phyloP scores from a whole-genome alignment of 2,329 filamentous ascomycete species.

The Apiospora hydei region DNA sequence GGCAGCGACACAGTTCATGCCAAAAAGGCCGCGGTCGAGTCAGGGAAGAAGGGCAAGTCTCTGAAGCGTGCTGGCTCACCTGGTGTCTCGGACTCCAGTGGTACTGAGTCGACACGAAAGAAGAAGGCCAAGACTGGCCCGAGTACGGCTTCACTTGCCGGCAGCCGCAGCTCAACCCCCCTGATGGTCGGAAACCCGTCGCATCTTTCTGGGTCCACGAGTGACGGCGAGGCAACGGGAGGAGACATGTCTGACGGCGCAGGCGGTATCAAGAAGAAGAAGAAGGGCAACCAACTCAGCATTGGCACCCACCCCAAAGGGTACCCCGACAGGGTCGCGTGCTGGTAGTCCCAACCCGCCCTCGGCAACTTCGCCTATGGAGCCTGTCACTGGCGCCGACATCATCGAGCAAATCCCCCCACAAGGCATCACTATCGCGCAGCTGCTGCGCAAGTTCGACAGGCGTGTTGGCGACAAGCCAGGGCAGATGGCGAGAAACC shows the following conservation, averaged over 20 bases:
- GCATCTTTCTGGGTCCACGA: constrained; percentile 64
- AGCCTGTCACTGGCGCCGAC: constrained; percentile 57
- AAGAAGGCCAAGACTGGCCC: constrained; percentile 67
- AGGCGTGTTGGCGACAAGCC: constrained; percentile 59
- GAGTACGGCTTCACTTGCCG: constrained; percentile 50
- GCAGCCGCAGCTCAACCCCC: constrained; percentile 64
- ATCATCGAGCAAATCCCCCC: constrained; percentile 59
- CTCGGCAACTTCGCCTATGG: constrained; percentile 44
- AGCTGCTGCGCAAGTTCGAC: constrained; percentile 62
- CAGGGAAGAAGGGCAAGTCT: constrained; percentile 63
- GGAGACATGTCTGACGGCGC: constrained; percentile 70
- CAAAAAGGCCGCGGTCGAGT: constrained; percentile 54
- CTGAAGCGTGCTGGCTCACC: constrained; percentile 89
- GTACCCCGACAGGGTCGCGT: constrained; percentile 66
- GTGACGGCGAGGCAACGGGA: constrained; percentile 76
- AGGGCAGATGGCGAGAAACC: constrained; percentile 58
- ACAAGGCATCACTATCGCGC: constrained; percentile 61
- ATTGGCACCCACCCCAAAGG: constrained; percentile 50
- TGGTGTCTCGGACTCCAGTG: constrained; percentile 87
- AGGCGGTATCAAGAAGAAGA: constrained; percentile 62
- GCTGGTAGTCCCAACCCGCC: constrained; percentile 64
- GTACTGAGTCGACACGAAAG: constrained; percentile 84
- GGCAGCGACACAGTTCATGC: constrained; percentile 66
- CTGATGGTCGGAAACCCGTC: constrained; percentile 57
- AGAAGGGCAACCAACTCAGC: constrained; percentile 43